Base-by-base conservation (phyloP, 345 rosid species). In the Dimocarpus longan region DNA sequence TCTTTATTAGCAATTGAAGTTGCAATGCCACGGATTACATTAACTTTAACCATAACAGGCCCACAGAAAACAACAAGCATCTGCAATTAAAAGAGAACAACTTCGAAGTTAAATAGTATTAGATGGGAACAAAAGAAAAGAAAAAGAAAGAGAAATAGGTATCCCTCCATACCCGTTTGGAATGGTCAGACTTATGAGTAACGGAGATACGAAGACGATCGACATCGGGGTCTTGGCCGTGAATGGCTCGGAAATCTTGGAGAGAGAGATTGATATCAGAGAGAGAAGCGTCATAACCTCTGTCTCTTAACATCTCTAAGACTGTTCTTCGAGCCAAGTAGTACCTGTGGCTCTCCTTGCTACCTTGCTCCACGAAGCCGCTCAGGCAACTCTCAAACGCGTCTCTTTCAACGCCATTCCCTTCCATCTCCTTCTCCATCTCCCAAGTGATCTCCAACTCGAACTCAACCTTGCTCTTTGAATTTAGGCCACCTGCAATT, bases 221-320 rank as follows among this genome's bases (percentile, higher is more conserved):
- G 9, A 82, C 74, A 70, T 93, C 98, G 0, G 92, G 95, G 52
- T 12, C 81, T 18, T 82, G 87, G 72, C 90, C 92, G 79, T 90
- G 70, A 75, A 83, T 78, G 39, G 85, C 80, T 32, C 94, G 90
- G 82, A 93, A 95, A 13, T 90, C 89, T 5, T 87, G 80, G 19
- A 95, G 89, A n/a, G 98, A 85, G 66, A 88, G 87, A 63, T 83
- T 77, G 74, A 90, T 86, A 62, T 93, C 98, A n/a, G 93, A 83
- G 80, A 13, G 8, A 73, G 95, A 82, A 16, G 90, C 89, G 22
- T 85, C 82, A 65, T 88, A 95, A 68, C 98, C 98, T 81, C 98
- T 86, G 76, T 95, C 98, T 50, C 78, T 84, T 44, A 95, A 86
- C 98, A 95, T 95, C 90, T 91, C 97, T 67, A 95, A 84, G 6